Conservation (phyloP, 2,329 filamentous ascomycete genomes). For the Colletotrichum navitas region DNA sequence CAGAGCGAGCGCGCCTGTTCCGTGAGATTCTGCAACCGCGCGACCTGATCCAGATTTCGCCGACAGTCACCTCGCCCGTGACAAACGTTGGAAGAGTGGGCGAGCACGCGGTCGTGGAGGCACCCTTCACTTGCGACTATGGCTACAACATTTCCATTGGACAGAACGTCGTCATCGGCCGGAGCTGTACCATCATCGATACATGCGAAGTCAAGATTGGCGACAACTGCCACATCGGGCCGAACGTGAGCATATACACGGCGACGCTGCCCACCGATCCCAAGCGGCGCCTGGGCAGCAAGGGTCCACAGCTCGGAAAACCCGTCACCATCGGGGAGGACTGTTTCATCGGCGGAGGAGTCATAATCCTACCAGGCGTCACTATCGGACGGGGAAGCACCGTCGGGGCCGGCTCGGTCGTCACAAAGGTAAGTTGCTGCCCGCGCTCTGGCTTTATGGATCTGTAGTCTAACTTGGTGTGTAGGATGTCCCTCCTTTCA, state of each 20-base stretch:
- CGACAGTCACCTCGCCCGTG: constrained; percentile 63
- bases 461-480: constrained; percentile 42
- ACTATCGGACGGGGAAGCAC: constrained; percentile 84
- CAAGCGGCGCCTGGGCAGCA: constrained; percentile 78
- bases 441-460: neutral
- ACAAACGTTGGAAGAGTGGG: constrained; percentile 74
- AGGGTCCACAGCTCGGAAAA: constrained; percentile 77
- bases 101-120: constrained; percentile 82
- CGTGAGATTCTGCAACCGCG: constrained; percentile 77
- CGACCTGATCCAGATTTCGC: constrained; percentile 68
- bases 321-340: constrained; percentile 86
- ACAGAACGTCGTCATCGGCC: constrained; percentile 84
- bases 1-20: constrained; percentile 78
- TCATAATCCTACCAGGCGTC: constrained; percentile 82
- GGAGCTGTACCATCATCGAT: constrained; percentile 88
- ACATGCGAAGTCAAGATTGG: constrained; percentile 87
- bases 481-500: constrained; percentile 74
- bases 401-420: constrained; percentile 86
- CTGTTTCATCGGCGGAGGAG: constrained; percentile 84
- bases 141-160: constrained; percentile 95
- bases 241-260: constrained; percentile 88
- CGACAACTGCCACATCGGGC: constrained; percentile 80
- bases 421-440: constrained; percentile 73
- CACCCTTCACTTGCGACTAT: constrained; percentile 93
- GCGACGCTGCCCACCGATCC: constrained; percentile 80